Conservation (phyloP, 1,284 basidiomycete species). For the Anthracocystis setariae region DNA sequence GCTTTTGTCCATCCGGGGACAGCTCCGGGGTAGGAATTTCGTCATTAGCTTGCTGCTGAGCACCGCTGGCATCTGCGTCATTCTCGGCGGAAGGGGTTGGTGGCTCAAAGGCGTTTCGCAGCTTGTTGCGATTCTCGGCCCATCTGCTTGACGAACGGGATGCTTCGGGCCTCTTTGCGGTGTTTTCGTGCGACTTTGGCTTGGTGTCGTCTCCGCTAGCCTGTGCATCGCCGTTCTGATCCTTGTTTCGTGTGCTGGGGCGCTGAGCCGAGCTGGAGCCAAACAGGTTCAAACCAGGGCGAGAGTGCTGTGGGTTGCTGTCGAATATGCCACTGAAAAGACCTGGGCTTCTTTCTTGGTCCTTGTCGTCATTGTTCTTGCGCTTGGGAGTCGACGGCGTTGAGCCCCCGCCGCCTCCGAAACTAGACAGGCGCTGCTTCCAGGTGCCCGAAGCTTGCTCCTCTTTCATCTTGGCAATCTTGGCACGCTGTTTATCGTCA, state of each 20-base stretch:
- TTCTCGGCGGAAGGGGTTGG: slow-evolving; percentile 29
- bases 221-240: slow-evolving; percentile 23
- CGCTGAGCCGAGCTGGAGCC: slow-evolving; percentile 17
- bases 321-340: slow-evolving; percentile 30
- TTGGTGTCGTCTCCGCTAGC: slow-evolving; percentile 6
- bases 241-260: slow-evolving; percentile 9
- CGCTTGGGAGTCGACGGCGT: slow-evolving; percentile 16
- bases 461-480: slow-evolving; percentile 54
- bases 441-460: slow-evolving; percentile 33
- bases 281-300: slow-evolving; percentile 35
- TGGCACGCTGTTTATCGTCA: slow-evolving; percentile 53
- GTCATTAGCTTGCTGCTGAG: slow-evolving; percentile 13
- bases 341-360: slow-evolving; percentile 21
- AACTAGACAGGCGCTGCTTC: slow-evolving; percentile 41
- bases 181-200: slow-evolving; percentile 12
- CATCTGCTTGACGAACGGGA: slow-evolving; percentile 26
- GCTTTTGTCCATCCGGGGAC: slow-evolving; percentile 33
- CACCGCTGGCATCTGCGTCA: neutral
- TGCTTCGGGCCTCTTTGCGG: slow-evolving; percentile 6
- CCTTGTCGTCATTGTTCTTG: slow-evolving; percentile 14
- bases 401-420: slow-evolving; percentile 8
- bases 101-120: slow-evolving; percentile 48
- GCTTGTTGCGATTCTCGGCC: slow-evolving; percentile 44
- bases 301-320: slow-evolving; percentile 7
- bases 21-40: slow-evolving; percentile 39